A percentile compares a stretch with the other conserved stretches of the same genome.
phyloP scores from a whole-genome alignment of 129 eudicot species.

The Flaveria bidentis region DNA sequence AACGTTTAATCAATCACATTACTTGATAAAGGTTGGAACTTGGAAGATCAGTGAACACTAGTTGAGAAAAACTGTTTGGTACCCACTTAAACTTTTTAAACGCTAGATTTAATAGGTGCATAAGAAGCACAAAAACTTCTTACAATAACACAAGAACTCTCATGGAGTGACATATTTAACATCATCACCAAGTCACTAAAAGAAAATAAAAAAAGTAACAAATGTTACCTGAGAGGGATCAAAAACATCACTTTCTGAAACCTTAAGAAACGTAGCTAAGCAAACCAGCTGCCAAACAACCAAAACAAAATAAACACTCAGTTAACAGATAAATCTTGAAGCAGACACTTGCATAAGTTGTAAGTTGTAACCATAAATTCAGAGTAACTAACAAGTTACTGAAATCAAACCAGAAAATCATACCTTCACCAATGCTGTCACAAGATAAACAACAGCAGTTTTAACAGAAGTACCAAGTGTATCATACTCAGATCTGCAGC shows the following conservation, averaged over 20 bases:
- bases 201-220: constrained; percentile 8
- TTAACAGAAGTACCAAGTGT: constrained; percentile 89
- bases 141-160: background rate
- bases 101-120: background rate
- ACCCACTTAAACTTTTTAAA: background rate
- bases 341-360: background rate
- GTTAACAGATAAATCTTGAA: background rate
- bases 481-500: constrained; percentile 89
- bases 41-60: background rate
- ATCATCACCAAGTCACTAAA: background rate
- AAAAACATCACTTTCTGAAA: constrained; percentile 82
- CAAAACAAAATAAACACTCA: constrained; percentile 3
- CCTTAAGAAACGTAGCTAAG: constrained; percentile 93
- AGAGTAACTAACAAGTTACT: constrained; percentile 10
- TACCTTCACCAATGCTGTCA: constrained; percentile 88
- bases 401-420: constrained; percentile 12
- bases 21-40: background rate
- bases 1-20: background rate
- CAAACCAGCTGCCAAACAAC: constrained; percentile 73
- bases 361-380: background rate
- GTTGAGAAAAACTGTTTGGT: background rate
- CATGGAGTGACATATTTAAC: too few relatives aligned
- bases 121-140: background rate
- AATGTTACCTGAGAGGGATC: constrained; percentile 86
- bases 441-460: constrained; percentile 84